A percentile compares a stretch with the other conserved stretches of the same genome.
phyloP scores from a whole-genome alignment of 2,329 filamentous ascomycete species.

The Pseudocercospora pini-densiflorae region DNA sequence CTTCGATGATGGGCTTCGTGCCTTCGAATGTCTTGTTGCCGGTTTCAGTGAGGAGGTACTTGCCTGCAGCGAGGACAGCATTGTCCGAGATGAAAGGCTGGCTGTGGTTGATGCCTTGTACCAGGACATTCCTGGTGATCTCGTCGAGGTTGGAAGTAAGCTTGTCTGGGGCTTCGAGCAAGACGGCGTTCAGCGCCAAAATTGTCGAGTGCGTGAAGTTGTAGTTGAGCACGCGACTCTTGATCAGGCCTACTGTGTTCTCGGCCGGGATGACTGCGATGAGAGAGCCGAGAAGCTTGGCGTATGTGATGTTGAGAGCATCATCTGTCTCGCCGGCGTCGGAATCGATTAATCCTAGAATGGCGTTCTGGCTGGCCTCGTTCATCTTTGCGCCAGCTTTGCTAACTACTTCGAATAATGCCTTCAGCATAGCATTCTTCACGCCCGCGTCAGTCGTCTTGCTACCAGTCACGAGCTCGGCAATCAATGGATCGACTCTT shows the following conservation, averaged over 20 bases:
- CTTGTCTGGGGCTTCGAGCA: constrained; percentile 76
- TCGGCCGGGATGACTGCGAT: constrained; percentile 83
- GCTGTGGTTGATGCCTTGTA: constrained; percentile 76
- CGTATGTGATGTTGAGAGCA: constrained; percentile 84
- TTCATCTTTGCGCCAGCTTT: constrained; percentile 96
- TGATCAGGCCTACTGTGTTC: constrained; percentile 64
- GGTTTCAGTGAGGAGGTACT: constrained; percentile 74
- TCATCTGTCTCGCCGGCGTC: constrained; percentile 74
- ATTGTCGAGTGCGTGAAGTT: constrained; percentile 79
- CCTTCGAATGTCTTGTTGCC: constrained; percentile 73
- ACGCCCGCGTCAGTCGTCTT: constrained; percentile 89
- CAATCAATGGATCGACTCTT: constrained; percentile 90
- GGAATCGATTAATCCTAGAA: constrained; percentile 85
- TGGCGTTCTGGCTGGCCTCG: constrained; percentile 82
- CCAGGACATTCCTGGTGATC: constrained; percentile 76
- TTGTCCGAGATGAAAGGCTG: constrained; percentile 76
- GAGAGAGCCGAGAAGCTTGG: constrained; percentile 85
- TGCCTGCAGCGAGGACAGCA: constrained; percentile 85
- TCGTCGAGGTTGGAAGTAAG: constrained; percentile 72
- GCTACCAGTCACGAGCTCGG: constrained; percentile 91
- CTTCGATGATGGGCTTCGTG: constrained; percentile 78
- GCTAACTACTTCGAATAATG: constrained; percentile 92
- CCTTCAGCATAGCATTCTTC: constrained; percentile 94
- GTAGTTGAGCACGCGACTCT: constrained; percentile 76
- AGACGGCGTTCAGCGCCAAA: constrained; percentile 83